These are phyloP conservation scores for Botrytis deweyae DNA, from an alignment of 2,329 filamentous ascomycete species.

Conservation along the genomic window DNA sequence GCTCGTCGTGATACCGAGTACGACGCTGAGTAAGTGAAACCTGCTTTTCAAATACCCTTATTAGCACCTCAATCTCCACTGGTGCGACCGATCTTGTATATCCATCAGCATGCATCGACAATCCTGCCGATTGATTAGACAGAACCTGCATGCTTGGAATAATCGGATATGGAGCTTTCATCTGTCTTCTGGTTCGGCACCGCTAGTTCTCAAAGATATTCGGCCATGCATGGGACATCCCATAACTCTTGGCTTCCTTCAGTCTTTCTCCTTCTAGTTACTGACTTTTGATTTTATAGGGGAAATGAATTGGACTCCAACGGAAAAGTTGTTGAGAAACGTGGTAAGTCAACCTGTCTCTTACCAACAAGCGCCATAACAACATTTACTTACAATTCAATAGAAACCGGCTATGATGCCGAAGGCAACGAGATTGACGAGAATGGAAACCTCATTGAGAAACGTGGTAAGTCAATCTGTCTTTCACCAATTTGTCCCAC, in stretches of 20 bases:
- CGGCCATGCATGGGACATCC: not conserved
- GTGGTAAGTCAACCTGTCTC: not conserved
- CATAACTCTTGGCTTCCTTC: not conserved
- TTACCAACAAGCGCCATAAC: not conserved
- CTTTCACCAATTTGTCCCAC: too few relatives aligned
- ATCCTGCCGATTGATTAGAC: too few relatives aligned
- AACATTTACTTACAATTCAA: not conserved
- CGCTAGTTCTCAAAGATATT: too few relatives aligned
- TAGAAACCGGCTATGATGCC: constrained; percentile 1
- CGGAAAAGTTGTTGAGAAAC: not conserved
- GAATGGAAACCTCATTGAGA: not conserved
- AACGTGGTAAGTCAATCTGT: too few relatives aligned
- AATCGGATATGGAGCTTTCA: too few relatives aligned
- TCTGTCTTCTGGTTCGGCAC: too few relatives aligned
- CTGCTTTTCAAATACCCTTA: not conserved
- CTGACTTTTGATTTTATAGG: not conserved
- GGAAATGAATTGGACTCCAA: not conserved
- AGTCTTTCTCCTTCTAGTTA: not conserved
- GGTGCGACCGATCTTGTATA: too few relatives aligned
- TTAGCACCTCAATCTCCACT: too few relatives aligned
- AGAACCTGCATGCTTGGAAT: too few relatives aligned
- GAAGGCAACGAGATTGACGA: constrained; percentile 1
- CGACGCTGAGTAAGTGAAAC: not conserved
- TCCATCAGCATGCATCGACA: too few relatives aligned
- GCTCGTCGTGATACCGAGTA: not conserved